These are phyloP conservation scores for Beauveria sp. DNA, from an alignment of 2,329 filamentous ascomycete genomes.

Conservation along the genomic window DNA sequence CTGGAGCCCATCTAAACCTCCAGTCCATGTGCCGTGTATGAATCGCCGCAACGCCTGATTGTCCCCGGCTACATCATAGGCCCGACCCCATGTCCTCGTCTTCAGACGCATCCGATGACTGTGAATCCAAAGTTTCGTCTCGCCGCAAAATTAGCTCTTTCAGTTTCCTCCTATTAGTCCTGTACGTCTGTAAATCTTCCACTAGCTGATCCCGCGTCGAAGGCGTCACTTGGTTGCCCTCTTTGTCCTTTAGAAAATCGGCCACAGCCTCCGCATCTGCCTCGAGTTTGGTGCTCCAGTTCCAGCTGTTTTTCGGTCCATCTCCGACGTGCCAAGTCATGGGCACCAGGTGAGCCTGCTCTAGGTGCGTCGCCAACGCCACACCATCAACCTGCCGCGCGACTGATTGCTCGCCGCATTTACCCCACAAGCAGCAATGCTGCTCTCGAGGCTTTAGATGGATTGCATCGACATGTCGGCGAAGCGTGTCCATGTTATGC, in stretches of 20 bases:
- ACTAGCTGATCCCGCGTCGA: conserved; percentile 43
- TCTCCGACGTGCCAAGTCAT: conserved; percentile 54
- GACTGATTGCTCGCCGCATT: conserved; percentile 19
- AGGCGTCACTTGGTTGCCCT: conserved; percentile 52
- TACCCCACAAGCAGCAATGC: conserved; percentile 24
- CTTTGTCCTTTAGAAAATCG: conserved; percentile 42
- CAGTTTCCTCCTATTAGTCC: conserved; percentile 36
- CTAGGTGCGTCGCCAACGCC: conserved; percentile 43
- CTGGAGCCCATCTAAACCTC: not conserved
- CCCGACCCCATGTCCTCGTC: not conserved
- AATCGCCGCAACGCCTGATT: not conserved
- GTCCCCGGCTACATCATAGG: not conserved
- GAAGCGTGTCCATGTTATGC: conserved; percentile 53
- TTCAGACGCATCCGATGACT: conserved; percentile 2
- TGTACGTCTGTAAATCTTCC: conserved; percentile 41
- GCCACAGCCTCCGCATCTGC: conserved; percentile 26
- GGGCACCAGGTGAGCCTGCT: conserved; percentile 44
- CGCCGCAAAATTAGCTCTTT: conserved; percentile 34
- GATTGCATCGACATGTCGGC: conserved; percentile 43
- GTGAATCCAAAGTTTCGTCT: conserved; percentile 33
- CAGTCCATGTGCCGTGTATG: not conserved
- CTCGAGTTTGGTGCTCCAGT: conserved; percentile 15
- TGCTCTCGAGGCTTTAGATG: conserved; percentile 29
- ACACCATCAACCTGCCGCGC: conserved; percentile 28
- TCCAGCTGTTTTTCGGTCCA: conserved; percentile 39